A percentile compares a stretch with the other conserved stretches of the same genome.
phyloP scores from a whole-genome alignment of 768 basidiomycete genomes.

The Suillus plorans region DNA sequence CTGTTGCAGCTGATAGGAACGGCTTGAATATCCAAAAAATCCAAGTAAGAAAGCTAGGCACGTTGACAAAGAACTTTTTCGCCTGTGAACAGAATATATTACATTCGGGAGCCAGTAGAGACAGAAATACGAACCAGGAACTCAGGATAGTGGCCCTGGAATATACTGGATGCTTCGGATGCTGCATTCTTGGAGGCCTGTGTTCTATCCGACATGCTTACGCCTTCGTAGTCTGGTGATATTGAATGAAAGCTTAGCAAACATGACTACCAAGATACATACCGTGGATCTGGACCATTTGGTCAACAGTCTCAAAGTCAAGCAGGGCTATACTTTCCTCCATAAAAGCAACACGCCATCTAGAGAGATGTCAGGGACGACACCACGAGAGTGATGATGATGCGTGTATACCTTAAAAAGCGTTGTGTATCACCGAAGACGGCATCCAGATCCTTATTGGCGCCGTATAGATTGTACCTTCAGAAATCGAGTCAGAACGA shows the following conservation, averaged over 20 bases:
- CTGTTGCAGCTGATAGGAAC: constrained; percentile 66
- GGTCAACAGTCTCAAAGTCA: constrained; percentile 73
- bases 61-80: constrained; percentile 81
- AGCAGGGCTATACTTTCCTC: constrained; percentile 61
- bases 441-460: constrained; percentile 58
- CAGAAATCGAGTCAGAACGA: neutral
- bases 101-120: neutral
- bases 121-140: constrained; percentile 50
- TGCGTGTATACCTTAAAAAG: constrained; percentile 61
- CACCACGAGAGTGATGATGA: neutral
- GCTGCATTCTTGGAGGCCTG: constrained; percentile 79
- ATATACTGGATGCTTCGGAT: constrained; percentile 69
- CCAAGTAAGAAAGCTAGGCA: constrained; percentile 75
- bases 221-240: constrained; percentile 70
- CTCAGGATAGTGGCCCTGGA: constrained; percentile 78
- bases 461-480: constrained; percentile 83
- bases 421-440: constrained; percentile 77
- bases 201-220: constrained; percentile 61
- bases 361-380: constrained; percentile 24
- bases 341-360: constrained; percentile 81
- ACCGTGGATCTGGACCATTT: constrained; percentile 76
- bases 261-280: constrained; percentile 9
- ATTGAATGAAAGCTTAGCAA: neutral
- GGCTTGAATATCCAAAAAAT: constrained; percentile 85
- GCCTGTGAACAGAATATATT: constrained; percentile 37